Evolutionary conservation across 2,329 filamentous ascomycete genomes (phyloP).

Genomic region (Fonsecaea pugnacius): DNA sequence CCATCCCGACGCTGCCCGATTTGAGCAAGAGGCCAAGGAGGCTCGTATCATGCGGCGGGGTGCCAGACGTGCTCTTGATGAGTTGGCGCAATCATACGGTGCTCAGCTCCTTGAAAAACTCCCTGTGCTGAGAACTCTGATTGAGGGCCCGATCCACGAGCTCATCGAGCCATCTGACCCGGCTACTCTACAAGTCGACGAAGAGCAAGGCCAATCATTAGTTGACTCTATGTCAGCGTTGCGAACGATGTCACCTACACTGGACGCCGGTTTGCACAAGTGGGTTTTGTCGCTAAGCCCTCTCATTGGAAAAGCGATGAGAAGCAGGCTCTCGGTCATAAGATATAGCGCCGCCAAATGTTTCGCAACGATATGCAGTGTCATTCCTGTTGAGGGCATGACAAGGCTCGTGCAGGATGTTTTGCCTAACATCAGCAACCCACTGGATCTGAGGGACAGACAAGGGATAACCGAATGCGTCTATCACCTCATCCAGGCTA

Average conservation of each 20-base stretch:
- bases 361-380: conserved; percentile 94
- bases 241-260: conserved; percentile 87
- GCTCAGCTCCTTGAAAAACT: conserved; percentile 77
- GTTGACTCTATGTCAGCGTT: conserved; percentile 93
- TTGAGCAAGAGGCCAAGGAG: conserved; percentile 83
- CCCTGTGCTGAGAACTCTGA: conserved; percentile 77
- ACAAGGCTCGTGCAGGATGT: conserved; percentile 94
- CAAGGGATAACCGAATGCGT: conserved; percentile 95
- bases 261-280: conserved; percentile 72
- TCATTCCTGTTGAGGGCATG: conserved; percentile 93
- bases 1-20: conserved; percentile 86
- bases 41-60: conserved; percentile 89
- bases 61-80: conserved; percentile 91
- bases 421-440: conserved; percentile 87
- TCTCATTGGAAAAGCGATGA: conserved; percentile 82
- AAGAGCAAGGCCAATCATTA: conserved; percentile 82
- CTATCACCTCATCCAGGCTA: conserved; percentile 96
- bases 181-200: conserved; percentile 63
- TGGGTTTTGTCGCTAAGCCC: conserved; percentile 86
- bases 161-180: conserved; percentile 59
- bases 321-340: conserved; percentile 86
- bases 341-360: conserved; percentile 97
- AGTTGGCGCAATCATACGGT: conserved; percentile 80
- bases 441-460: conserved; percentile 81
- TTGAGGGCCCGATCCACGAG: conserved; percentile 75